Evolutionary conservation across 2,329 filamentous ascomycete species (phyloP).

Genomic region (Xylaria digitata): DNA sequence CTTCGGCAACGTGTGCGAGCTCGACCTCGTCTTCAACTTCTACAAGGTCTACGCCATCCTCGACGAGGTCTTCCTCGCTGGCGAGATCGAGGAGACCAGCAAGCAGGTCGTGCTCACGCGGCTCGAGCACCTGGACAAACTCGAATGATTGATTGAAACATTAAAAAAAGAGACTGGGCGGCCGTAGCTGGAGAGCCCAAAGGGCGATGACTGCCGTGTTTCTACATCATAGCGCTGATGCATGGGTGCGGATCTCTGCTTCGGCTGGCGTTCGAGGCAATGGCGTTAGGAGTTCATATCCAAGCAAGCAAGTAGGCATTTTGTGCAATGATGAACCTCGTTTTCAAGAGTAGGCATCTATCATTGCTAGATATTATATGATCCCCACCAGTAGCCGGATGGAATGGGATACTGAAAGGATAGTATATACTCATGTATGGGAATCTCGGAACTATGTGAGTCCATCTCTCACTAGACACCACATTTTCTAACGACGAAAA

Average conservation of each 20-base stretch:
- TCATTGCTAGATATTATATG: constrained; percentile 8
- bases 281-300: constrained; percentile 29
- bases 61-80: constrained; percentile 96
- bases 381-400: background rate
- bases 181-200: background rate
- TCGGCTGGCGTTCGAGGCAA: constrained; percentile 29
- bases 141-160: constrained; percentile 71
- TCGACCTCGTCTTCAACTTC: constrained; percentile 88
- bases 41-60: constrained; percentile 97
- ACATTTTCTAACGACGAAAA: background rate
- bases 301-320: constrained; percentile 19
- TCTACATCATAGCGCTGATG: background rate
- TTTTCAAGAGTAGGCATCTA: background rate
- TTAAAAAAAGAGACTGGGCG: background rate
- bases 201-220: constrained; percentile 9
- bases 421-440: background rate
- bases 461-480: background rate
- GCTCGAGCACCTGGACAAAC: constrained; percentile 93
- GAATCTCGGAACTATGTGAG: background rate
- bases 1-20: constrained; percentile 98
- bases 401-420: background rate
- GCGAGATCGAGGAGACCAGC: constrained; percentile 98
- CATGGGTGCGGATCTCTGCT: constrained; percentile 11
- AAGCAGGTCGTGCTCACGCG: constrained; percentile 97
- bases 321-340: background rate